These are phyloP conservation scores for Boletellus sp. DNA, from an alignment of 768 basidiomycete genomes.

Conservation along the genomic window DNA sequence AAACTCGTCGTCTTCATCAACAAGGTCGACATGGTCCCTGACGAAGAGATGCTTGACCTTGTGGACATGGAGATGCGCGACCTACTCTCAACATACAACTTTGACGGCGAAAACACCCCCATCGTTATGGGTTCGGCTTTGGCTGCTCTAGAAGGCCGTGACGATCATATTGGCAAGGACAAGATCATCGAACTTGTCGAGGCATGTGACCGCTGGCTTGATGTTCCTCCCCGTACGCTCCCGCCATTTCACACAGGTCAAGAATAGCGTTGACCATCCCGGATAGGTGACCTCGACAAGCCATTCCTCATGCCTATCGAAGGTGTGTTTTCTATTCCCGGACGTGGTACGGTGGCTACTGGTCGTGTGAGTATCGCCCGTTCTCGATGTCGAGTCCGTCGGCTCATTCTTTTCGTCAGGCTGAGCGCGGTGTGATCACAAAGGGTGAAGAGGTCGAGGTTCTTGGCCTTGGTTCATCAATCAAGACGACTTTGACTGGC, in stretches of 20 bases:
- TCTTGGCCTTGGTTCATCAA: constrained; percentile 71
- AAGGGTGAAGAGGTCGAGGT: constrained; percentile 96
- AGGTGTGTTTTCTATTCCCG: constrained; percentile 97
- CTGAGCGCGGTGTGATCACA: constrained; percentile 86
- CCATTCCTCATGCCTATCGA: constrained; percentile 96
- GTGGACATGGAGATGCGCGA: constrained; percentile 99
- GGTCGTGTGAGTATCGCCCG: constrained; percentile 61
- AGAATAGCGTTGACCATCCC: constrained; percentile 1
- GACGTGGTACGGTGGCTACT: constrained; percentile 96
- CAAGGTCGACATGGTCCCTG: constrained; percentile 95
- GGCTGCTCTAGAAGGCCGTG: constrained; percentile 86
- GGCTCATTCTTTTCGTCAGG: constrained; percentile 39
- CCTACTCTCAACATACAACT: constrained; percentile 85
- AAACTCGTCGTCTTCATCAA: constrained; percentile 99
- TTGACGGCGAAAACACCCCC: constrained; percentile 96
- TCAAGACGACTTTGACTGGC: constrained; percentile 95
- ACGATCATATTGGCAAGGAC: constrained; percentile 71
- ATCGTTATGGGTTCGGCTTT: constrained; percentile 97
- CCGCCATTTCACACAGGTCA: not conserved
- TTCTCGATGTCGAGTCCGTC: not conserved
- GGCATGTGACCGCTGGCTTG: constrained; percentile 92
- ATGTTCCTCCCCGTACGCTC: constrained; percentile 80
- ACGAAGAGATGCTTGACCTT: constrained; percentile 97
- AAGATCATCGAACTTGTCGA: constrained; percentile 82
- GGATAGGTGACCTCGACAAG: constrained; percentile 88